Evolutionary conservation across 306 rosid species (phyloP).

Genomic region (Calophaca sinica): DNA sequence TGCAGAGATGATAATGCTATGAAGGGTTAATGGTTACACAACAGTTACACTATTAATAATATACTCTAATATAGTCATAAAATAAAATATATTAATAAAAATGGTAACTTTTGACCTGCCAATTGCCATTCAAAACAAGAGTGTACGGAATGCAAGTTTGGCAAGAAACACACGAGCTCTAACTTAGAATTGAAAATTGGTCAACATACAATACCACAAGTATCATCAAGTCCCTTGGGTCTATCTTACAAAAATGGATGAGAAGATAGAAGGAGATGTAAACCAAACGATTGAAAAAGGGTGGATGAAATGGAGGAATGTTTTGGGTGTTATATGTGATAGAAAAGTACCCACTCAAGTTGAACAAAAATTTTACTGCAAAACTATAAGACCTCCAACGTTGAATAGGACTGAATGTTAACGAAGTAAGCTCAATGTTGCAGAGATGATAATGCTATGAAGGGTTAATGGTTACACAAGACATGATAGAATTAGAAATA

Average conservation of each 20-base stretch:
- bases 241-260: background rate
- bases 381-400: background rate
- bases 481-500: too few relatives aligned
- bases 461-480: too few relatives aligned
- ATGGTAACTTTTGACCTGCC: background rate
- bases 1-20: background rate
- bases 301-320: background rate
- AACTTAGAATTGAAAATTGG: background rate
- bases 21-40: too few relatives aligned
- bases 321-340: background rate
- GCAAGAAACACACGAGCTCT: background rate
- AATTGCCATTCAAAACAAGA: slow-evolving; percentile 7
- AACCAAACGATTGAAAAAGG: background rate
- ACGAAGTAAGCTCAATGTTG: background rate
- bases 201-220: background rate
- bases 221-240: slow-evolving; percentile 1
- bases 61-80: too few relatives aligned
- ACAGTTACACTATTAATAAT: too few relatives aligned
- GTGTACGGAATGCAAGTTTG: background rate
- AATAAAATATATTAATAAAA: too few relatives aligned
- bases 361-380: background rate
- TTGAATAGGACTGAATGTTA: background rate
- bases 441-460: background rate
- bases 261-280: slow-evolving; percentile 1
- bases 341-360: background rate